Base-by-base conservation (phyloP, 768 basidiomycete genomes). In the Phanerodontia chrysosporium region DNA sequence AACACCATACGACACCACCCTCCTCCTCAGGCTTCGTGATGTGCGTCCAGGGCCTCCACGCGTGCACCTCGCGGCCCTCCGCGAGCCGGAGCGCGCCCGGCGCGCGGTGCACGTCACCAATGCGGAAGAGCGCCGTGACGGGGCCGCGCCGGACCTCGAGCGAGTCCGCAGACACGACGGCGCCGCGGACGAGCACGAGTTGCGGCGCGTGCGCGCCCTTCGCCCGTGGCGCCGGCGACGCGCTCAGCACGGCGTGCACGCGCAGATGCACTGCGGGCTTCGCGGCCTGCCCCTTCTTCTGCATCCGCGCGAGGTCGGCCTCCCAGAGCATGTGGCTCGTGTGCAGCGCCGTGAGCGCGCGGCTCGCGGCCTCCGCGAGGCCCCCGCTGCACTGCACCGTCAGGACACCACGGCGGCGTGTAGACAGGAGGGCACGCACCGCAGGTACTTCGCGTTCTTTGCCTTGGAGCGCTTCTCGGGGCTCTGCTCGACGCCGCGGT, bases 401-500 rank as follows among this genome's bases (percentile, higher is more conserved):
- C 28, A 51, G 16, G n/a, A n/a, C n/a, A n/a, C 45, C 49, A 49
- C 18, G 29, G 45, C 21, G 16, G 7, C 16, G 39, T 29, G 42
- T 9, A 9, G 45, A 28, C 46, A 29, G 35, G 24, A 18, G 0
- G 29, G 49, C 21, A 58, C 77, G 45, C 59, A 85, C 85, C 81
- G 76, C 44, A 78, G 51, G 45, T 80, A 80, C 62, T 77, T 83
- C 29, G 71, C 68, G 27, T 72, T 74, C 66, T 77, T 79, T 16
- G 73, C 74, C 36, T 71, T 71, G 22, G 56, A 56, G 56, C 71
- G 71, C 70, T 86, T 87, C 62, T 82, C 77, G 0, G 86, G 86
- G 69, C 84, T 87, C 55, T 84, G 64, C 59, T 77, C 76, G 39
- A 87, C 64, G 1, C 83, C 85, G n/a, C 83, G 77, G 12, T 73